Base-by-base conservation (phyloP, 371 early-diverging fungal species). In the Mucor velutinosus region DNA sequence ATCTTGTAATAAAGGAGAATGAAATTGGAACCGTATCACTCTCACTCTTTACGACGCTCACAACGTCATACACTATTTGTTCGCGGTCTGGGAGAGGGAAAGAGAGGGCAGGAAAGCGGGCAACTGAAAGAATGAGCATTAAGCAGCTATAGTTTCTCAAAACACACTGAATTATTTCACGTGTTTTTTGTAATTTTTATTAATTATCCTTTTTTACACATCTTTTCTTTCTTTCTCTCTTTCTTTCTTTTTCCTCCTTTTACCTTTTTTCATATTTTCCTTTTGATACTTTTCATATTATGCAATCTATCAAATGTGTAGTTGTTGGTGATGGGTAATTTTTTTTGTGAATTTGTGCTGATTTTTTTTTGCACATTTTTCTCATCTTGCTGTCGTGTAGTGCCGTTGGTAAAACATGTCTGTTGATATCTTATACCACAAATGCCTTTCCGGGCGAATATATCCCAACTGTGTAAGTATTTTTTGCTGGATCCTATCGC, bases 271-370 rank as follows among this genome's bases (percentile, higher is more conserved):
- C 53, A 35, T 47, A 15, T 32, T 25, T 60, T 58, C 37, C 39
- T 61, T 45, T 33, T 49, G 45, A 62, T 41, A 30, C 41, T 29
- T 58, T 65, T 58, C 57, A 58, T 57, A 73, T 56, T 75, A 96
- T 96, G 97, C 97, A 95, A 84, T 94, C 96, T 73, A 96, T 97
- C 82, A 97, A 97, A 86, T 97, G 97, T 89, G 97, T 97, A 67
- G 97, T 97, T 47, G 96, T 97, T 69, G 97, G 97, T 74, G 97
- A 96, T 78, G 95, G 95, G 93, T 94, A 88, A 81, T 43, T 3
- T 35, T 21, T 23, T 32, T 49, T 23, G 27, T 53, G 37, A 12
- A 23, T 53, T 53, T 53, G 14, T 53, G 53, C 14, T 53, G 21
- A 25, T 25, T 25, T 53, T 53, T 45, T 53, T 53, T 25, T 53